phyloP scores from a whole-genome alignment of 352 stramenopile species.

The Phytophthora fragariae region DNA sequence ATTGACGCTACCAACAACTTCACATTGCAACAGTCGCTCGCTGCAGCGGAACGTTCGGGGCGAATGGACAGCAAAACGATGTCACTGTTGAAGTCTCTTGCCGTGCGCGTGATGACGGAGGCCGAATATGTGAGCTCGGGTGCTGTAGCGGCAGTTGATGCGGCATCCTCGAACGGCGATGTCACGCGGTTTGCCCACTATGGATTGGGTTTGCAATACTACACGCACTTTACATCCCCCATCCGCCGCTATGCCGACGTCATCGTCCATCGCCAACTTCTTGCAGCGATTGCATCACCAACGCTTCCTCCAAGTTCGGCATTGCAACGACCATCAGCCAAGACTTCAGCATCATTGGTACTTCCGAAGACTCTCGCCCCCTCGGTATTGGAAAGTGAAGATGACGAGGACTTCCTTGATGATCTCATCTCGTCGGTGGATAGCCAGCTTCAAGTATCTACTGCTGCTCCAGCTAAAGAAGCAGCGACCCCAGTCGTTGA shows the following conservation, averaged over 20 bases:
- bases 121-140: slow-evolving; percentile 93
- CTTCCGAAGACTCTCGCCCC: slow-evolving; percentile 58
- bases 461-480: background rate
- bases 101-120: slow-evolving; percentile 95
- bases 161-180: slow-evolving; percentile 52
- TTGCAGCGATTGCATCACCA: slow-evolving; percentile 56
- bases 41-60: slow-evolving; percentile 61
- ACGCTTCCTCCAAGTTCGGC: background rate
- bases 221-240: slow-evolving; percentile 94
- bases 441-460: slow-evolving; percentile 55
- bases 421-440: slow-evolving; percentile 72
- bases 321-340: background rate
- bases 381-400: slow-evolving; percentile 66
- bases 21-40: slow-evolving; percentile 82
- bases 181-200: slow-evolving; percentile 86
- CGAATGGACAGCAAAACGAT: slow-evolving; percentile 82
- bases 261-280: slow-evolving; percentile 91
- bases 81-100: slow-evolving; percentile 93
- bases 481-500: slow-evolving; percentile 1
- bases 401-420: slow-evolving; percentile 70
- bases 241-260: slow-evolving; percentile 93
- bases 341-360: slow-evolving; percentile 11
- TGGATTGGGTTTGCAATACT: slow-evolving; percentile 88
- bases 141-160: slow-evolving; percentile 47
- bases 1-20: slow-evolving; percentile 87